A percentile compares a stretch with the other conserved stretches of the same genome.
These are phyloP conservation scores for Mycena albidolilacea DNA, from an alignment of 768 basidiomycete genomes.

Conservation along the genomic window DNA sequence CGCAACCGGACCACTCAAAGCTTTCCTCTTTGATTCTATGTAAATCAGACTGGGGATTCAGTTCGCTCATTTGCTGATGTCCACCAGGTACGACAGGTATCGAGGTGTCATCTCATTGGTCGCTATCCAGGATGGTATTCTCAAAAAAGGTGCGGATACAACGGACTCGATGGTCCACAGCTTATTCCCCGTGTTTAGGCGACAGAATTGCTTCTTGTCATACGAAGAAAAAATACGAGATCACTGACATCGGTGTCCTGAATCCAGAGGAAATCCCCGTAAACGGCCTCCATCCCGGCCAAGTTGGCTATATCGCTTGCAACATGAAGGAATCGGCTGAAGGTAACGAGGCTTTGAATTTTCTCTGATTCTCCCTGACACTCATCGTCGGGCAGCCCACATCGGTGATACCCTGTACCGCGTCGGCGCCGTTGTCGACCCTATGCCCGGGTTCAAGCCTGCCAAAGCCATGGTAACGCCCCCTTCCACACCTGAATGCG, in stretches of 20 bases:
- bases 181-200: conserved; percentile 60
- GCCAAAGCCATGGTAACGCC: conserved; percentile 91
- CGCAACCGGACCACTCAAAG: conserved; percentile 73
- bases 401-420: conserved; percentile 95
- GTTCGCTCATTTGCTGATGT: conserved; percentile 33
- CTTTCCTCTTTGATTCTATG: conserved; percentile 95
- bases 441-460: conserved; percentile 93
- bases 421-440: conserved; percentile 79
- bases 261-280: conserved; percentile 66
- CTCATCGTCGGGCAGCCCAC: conserved; percentile 68
- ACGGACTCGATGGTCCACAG: not conserved
- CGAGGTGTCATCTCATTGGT: conserved; percentile 96
- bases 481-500: conserved; percentile 8
- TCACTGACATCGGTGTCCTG: conserved; percentile 37
- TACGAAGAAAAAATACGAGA: conserved; percentile 49
- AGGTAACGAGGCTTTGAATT: conserved; percentile 62
- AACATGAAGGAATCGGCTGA: conserved; percentile 98
- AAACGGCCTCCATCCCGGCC: conserved; percentile 76
- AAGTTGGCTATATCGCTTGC: conserved; percentile 92
- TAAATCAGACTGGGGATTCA: conserved; percentile 53
- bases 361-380: not conserved
- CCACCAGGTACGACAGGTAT: conserved; percentile 89
- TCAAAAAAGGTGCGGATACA: conserved; percentile 78
- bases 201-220: conserved; percentile 91
- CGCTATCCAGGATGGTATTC: conserved; percentile 82